A percentile compares a stretch with the other conserved stretches of the same genome.
Evolutionary conservation across 2,329 filamentous ascomycete species (phyloP).

Genomic region (Trichophyton simii): DNA sequence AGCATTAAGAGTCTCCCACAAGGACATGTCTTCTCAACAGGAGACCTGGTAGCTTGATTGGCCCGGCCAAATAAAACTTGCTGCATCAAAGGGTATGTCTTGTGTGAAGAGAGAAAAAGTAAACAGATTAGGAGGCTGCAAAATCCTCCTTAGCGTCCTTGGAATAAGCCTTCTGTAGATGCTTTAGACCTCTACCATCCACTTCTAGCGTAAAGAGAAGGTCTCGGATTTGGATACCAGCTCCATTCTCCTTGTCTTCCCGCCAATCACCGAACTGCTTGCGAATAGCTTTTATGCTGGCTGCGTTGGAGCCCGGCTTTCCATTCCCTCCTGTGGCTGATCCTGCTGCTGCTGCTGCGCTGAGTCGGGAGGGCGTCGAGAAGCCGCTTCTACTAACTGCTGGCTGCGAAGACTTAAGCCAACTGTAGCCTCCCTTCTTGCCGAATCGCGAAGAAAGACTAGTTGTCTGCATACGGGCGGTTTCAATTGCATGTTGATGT

Average conservation of each 20-base stretch:
- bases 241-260: constrained; percentile 61
- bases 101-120: background rate
- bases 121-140: constrained; percentile 3
- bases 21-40: background rate
- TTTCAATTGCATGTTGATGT: constrained; percentile 71
- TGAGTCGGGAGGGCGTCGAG: constrained; percentile 26
- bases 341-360: constrained; percentile 14
- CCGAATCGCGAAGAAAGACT: constrained; percentile 40
- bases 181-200: constrained; percentile 46
- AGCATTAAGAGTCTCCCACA: background rate
- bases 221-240: constrained; percentile 72
- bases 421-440: constrained; percentile 37
- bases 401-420: constrained; percentile 29
- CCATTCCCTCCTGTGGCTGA: constrained; percentile 7
- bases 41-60: background rate
- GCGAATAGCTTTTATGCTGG: constrained; percentile 18
- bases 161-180: constrained; percentile 33
- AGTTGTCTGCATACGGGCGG: constrained; percentile 64
- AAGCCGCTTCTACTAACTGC: constrained; percentile 25
- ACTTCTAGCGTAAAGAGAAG: constrained; percentile 66
- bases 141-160: constrained; percentile 31
- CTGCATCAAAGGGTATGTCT: background rate
- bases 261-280: constrained; percentile 61
- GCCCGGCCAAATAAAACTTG: background rate
- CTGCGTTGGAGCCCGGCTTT: constrained; percentile 21